Percentiles rank a stretch among this genome's conserved stretches.
Evolutionary conservation across 1,284 basidiomycete species (phyloP).

Genomic region (Sphaerobolus stellatus): DNA sequence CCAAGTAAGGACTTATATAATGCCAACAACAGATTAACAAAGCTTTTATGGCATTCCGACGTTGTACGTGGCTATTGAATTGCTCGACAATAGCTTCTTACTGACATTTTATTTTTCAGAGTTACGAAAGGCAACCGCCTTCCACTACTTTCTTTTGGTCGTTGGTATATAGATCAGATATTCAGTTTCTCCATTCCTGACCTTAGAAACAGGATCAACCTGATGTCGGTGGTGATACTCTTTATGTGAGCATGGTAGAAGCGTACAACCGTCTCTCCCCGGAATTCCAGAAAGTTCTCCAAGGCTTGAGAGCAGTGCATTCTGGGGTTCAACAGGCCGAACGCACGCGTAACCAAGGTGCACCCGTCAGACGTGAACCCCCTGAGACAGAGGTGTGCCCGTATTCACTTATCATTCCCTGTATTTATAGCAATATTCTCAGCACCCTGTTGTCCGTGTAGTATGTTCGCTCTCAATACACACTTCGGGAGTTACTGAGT

Average conservation of each 20-base stretch:
- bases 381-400: conserved; percentile 57
- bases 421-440: too few relatives aligned
- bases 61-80: conserved; percentile 30
- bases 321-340: conserved; percentile 63
- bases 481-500: not conserved
- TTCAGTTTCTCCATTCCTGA: too few relatives aligned
- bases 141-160: conserved; percentile 62
- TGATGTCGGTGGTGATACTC: conserved; percentile 53
- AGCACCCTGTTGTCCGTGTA: conserved; percentile 51
- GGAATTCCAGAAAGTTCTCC: conserved; percentile 63
- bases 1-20: conserved; percentile 33
- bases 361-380: conserved; percentile 63
- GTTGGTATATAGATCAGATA: too few relatives aligned
- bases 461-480: not conserved
- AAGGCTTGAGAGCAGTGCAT: conserved; percentile 63
- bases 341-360: conserved; percentile 46
- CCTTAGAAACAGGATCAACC: too few relatives aligned
- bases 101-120: conserved; percentile 24
- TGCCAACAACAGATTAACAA: conserved; percentile 28
- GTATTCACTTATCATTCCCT: too few relatives aligned
- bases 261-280: conserved; percentile 70
- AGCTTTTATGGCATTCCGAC: conserved; percentile 46
- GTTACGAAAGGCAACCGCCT: conserved; percentile 62
- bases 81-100: not conserved
- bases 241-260: conserved; percentile 59